Base-by-base conservation (phyloP, 805 yeast genomes). In the Yueomyces sinensis region DNA sequence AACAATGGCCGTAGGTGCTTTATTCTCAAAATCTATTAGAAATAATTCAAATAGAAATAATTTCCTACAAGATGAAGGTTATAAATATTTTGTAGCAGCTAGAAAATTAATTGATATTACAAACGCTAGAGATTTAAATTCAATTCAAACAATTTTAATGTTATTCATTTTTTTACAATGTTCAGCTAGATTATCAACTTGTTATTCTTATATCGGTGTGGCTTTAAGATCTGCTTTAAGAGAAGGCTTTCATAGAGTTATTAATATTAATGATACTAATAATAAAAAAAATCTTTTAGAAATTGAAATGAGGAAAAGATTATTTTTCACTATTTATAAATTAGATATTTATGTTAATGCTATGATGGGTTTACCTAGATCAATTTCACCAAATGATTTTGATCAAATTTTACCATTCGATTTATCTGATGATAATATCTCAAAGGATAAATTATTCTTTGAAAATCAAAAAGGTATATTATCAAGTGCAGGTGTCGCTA, bases 261-360 rank as follows among this genome's bases (percentile, higher is more conserved):
- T 83, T 25, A 7, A 7, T 9, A 25, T n/a, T 13, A n/a, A 25
- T 25, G 72, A 47, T 17, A 42, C 46, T 13, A 39, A 43, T 15
- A 45, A 56, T 1, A 48, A 67, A 53, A 38, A 76, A 65, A 56
- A 59, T 66, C 56, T 87, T 0, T 77, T 87, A 33, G 94, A 81
- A 51, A 66, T 78, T 27, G 95, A 87, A 50, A 81, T 84, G 32
- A 66, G 94, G 37, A 87, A 84, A 53, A 66, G 95, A 41, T 61
- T 86, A 20, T 86, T 86, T 52, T 86, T 83, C 76, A 82, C 95
- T 0, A 78, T 87, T 39, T 79, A 82, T 55, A 86, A 87, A 52
- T 72, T 86, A 82, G 95, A 87, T 53, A 75, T 84, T 28, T 87
- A 87, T 52, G 82, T 86, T 38, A 83, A 84, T 54, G 82, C 95